Evolutionary conservation across 2,329 filamentous ascomycete genomes (phyloP).

Genomic region (Fusarium avenaceum): DNA sequence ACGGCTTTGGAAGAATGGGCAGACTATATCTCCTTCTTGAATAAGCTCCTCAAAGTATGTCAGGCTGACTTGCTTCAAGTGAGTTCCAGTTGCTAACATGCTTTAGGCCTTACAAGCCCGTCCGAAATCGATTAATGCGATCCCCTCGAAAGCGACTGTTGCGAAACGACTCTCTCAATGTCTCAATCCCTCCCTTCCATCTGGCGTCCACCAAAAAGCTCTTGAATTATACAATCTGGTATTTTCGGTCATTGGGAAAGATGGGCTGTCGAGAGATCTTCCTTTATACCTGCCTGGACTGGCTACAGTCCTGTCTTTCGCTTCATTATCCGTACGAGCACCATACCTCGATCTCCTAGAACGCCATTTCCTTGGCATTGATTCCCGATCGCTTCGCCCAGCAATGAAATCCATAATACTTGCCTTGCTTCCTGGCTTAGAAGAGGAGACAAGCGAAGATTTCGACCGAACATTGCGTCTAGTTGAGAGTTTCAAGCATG

Average conservation of each 20-base stretch:
- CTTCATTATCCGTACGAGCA: conserved; percentile 89
- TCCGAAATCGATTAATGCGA: conserved; percentile 75
- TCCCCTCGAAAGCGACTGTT: conserved; percentile 86
- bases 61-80: not conserved
- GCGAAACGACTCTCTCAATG: conserved; percentile 96
- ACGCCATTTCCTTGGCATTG: conserved; percentile 79
- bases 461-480: conserved; percentile 89
- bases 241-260: conserved; percentile 85
- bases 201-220: conserved; percentile 96
- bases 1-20: conserved; percentile 97
- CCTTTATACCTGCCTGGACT: conserved; percentile 91
- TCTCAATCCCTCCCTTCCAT: conserved; percentile 90
- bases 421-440: conserved; percentile 88
- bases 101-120: conserved; percentile 87
- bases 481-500: conserved; percentile 80
- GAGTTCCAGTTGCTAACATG: conserved; percentile 8
- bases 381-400: conserved; percentile 80
- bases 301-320: conserved; percentile 90
- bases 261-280: conserved; percentile 84
- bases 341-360: conserved; percentile 89
- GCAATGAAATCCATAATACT: conserved; percentile 92
- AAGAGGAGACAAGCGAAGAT: conserved; percentile 97
- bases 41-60: conserved; percentile 85
- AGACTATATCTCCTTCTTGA: conserved; percentile 98
- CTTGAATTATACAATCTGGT: conserved; percentile 93